Conservation (phyloP, 495 filamentous ascomycete species). For the Platismatia glauca region DNA sequence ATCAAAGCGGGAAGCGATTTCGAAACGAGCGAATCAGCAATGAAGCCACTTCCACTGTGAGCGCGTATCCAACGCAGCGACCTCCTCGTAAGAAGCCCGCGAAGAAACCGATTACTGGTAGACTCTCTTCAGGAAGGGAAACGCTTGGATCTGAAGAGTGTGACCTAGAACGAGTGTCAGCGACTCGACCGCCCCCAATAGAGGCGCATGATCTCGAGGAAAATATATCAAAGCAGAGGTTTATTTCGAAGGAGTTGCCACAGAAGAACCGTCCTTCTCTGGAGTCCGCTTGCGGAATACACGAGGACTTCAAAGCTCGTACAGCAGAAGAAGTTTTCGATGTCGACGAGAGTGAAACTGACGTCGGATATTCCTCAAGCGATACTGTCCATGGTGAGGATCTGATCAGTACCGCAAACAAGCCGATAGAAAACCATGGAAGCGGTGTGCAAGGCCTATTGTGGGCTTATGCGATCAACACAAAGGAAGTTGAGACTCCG, state of each 20-base stretch:
- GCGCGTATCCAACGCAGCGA: conserved; percentile 1
- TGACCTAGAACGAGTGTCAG: background rate
- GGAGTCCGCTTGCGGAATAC: background rate
- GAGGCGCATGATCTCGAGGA: background rate
- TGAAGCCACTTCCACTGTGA: background rate
- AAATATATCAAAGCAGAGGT: background rate
- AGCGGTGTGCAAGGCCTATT: background rate
- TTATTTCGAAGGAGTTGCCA: background rate
- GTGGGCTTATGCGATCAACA: conserved; percentile 8
- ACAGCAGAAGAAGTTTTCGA: background rate
- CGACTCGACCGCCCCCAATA: too few relatives aligned
- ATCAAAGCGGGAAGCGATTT: background rate
- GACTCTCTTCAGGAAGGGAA: background rate
- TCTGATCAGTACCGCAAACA: background rate
- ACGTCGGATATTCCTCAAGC: background rate
- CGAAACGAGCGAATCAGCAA: background rate
- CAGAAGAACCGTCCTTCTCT: background rate
- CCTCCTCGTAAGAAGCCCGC: background rate
- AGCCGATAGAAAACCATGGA: background rate
- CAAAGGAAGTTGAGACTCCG: background rate
- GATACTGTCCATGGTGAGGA: background rate
- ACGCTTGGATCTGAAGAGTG: background rate
- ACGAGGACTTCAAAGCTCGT: background rate
- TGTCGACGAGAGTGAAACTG: background rate
- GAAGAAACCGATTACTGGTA: background rate